phyloP scores from a whole-genome alignment of 148 eudicot species.

The Linanthus parryae region DNA sequence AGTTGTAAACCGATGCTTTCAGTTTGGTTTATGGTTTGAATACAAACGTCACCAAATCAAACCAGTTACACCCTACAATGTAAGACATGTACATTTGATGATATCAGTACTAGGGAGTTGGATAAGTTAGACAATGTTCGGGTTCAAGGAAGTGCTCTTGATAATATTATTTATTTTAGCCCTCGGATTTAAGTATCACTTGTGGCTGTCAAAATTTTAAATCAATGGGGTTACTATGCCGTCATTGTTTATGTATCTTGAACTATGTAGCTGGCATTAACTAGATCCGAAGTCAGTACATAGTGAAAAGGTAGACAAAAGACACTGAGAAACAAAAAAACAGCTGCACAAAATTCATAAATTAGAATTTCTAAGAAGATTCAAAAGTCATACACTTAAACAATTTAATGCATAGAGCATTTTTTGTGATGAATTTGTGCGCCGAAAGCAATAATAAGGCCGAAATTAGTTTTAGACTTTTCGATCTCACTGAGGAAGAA shows the following conservation, averaged over 20 bases:
- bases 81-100: neutral
- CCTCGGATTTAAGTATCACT: neutral
- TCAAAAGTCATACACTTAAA: neutral
- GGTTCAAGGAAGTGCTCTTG: neutral
- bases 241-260: neutral
- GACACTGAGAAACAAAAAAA: neutral
- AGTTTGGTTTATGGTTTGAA: no score
- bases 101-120: no score
- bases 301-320: neutral
- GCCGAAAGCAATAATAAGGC: neutral
- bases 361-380: neutral
- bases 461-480: neutral
- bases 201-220: neutral
- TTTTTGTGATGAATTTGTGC: neutral
- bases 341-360: neutral
- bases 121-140: no score
- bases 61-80: no score
- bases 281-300: neutral
- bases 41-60: no score
- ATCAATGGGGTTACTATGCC: neutral
- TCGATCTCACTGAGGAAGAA: neutral
- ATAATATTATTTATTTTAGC: no score
- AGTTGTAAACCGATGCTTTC: no score
- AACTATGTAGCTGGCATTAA: neutral
- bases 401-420: neutral